Evolutionary conservation across 345 rosid species (phyloP), one percentile per base, ranked within the genome.

Genomic region (Salix viminalis): DNA sequence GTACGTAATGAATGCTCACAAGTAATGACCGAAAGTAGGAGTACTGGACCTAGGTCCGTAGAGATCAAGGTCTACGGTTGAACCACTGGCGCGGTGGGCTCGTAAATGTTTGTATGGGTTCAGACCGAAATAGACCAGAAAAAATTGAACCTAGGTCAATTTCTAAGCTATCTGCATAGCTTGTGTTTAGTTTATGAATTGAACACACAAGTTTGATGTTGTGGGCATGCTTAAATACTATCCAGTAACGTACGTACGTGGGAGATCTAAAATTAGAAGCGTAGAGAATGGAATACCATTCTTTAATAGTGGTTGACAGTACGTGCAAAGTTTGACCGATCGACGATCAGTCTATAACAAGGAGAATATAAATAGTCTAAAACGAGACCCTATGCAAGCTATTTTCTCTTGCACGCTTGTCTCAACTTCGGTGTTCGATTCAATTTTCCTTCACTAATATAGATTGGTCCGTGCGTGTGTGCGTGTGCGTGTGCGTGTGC

Each of bases 31-130:
- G 10, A 54, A 4, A 32, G 26, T 21, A 19, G 32, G 2, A 30
- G 11, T 19, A 21, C 3, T 54, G 12, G 60, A 54, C 60, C 60
- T 54, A 54, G 60, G 60, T 54, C 60, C 24, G 37, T 18, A 4
- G 41, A 37, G 41, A 30, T 75, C 26, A 50, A 69, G 74, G 79
- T 76, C 74, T 69, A 44, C 46, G 50, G 79, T 52, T 71, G 80
- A 71, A 71, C 65, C 80, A 5, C 4, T 34, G 30, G 12, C 28
- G 56, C 21, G 60, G 24, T 54, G 24, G 60, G 60, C 1, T 54
- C 60, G 60, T 2, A 54, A 54, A 2, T 54, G 2, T 19, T 21
- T 8, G 8, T 21, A 52, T 67, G 74, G 71, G 75, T 50, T 77
- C 71, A 46, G 39, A 71, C 71, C 80, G 56, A 26, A 3, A 11